Percentiles rank a stretch among this genome's conserved stretches.
Evolutionary conservation across 1,284 basidiomycete species (phyloP).

Genomic region (Cutaneotrichosporon sp.): DNA sequence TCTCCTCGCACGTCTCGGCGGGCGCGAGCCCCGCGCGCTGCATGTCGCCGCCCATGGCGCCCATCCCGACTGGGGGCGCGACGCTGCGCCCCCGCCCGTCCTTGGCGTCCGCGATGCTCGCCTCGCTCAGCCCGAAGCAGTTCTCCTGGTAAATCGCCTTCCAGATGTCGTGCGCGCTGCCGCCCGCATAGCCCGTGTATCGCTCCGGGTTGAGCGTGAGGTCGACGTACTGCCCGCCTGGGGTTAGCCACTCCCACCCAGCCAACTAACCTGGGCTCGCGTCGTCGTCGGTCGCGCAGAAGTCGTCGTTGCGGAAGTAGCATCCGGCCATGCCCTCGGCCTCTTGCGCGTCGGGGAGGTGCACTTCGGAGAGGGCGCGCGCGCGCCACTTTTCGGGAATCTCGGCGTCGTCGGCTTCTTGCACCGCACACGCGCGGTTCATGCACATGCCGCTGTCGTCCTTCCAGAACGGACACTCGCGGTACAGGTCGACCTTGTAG

Average conservation of each 20-base stretch:
- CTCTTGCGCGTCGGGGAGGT: slow-evolving; percentile 12
- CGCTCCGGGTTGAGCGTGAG: slow-evolving; percentile 89
- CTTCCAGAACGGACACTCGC: slow-evolving; percentile 97
- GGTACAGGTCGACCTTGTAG: slow-evolving; percentile 90
- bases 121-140: slow-evolving; percentile 74
- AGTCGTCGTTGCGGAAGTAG: slow-evolving; percentile 89
- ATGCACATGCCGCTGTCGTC: slow-evolving; percentile 86
- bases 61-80: background rate
- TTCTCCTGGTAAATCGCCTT: slow-evolving; percentile 97
- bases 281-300: slow-evolving; percentile 88
- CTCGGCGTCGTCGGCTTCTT: slow-evolving; percentile 90
- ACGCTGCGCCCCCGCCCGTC: slow-evolving; percentile 6
- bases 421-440: slow-evolving; percentile 88
- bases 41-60: slow-evolving; percentile 48
- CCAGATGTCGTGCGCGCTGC: slow-evolving; percentile 86
- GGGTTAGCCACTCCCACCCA: slow-evolving; percentile 5
- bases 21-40: slow-evolving; percentile 38
- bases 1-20: slow-evolving; percentile 74
- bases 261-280: slow-evolving; percentile 64
- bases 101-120: slow-evolving; percentile 33
- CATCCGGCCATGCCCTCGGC: slow-evolving; percentile 67
- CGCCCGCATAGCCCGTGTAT: slow-evolving; percentile 93
- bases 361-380: slow-evolving; percentile 71
- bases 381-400: slow-evolving; percentile 92
- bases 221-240: slow-evolving; percentile 93